Conservation (phyloP, 805 yeast genomes). For the Teunomyces aglyptinius region DNA sequence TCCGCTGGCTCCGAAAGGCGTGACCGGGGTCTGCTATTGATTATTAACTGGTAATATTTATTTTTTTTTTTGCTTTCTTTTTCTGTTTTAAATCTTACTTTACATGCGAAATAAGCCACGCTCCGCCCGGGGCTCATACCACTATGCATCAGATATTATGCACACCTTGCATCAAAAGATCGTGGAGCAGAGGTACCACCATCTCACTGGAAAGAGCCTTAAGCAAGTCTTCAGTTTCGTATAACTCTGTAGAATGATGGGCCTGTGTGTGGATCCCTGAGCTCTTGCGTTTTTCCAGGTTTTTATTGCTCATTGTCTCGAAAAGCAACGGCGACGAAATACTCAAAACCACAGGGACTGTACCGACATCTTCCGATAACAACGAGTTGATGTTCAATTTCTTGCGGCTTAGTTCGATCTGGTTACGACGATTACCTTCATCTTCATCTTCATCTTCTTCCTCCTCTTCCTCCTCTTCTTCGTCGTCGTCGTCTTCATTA, state of each 20-base stretch:
- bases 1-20: neutral
- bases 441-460: neutral
- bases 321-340: neutral
- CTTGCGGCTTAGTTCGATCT: conserved; percentile 1
- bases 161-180: neutral
- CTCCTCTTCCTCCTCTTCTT: neutral
- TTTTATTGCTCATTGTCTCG: neutral
- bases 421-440: neutral
- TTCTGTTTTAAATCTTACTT: neutral
- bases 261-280: neutral
- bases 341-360: conserved; percentile 7
- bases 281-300: neutral
- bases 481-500: neutral
- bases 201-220: neutral
- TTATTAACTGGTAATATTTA: neutral
- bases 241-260: neutral
- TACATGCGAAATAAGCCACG: neutral
- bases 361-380: conserved; percentile 2
- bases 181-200: neutral
- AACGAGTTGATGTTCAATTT: conserved; percentile 6
- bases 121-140: neutral
- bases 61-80: neutral
- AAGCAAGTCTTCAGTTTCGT: neutral
- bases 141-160: neutral
- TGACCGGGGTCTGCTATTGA: neutral